These are phyloP conservation scores for Alternaria sp. DNA, from an alignment of 2,329 filamentous ascomycete genomes.

Conservation along the genomic window DNA sequence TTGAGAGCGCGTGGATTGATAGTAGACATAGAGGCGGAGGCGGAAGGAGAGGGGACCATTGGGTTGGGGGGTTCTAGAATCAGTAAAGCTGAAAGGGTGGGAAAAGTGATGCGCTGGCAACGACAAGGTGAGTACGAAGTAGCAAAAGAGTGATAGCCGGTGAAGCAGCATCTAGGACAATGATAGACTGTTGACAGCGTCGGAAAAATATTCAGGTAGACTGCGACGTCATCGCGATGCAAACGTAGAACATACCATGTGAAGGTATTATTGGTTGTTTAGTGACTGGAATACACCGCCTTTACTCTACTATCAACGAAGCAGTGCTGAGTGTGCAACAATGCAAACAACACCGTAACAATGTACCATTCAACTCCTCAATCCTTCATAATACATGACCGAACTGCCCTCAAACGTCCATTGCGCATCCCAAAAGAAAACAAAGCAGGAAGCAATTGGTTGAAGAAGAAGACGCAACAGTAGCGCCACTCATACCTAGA, in stretches of 20 bases:
- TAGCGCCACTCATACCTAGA: not conserved
- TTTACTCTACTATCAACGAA: not conserved
- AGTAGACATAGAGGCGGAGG: not conserved
- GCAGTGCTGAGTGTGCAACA: not conserved
- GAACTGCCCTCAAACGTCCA: not conserved
- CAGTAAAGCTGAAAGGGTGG: not conserved
- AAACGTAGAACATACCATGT: not conserved
- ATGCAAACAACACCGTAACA: not conserved
- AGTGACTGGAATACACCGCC: not conserved
- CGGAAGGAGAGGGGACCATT: not conserved
- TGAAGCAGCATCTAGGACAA: not conserved
- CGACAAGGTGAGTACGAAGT: not conserved
- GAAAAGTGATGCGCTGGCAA: not conserved
- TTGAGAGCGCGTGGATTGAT: not conserved
- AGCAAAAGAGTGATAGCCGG: not conserved
- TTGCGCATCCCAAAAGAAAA: not conserved
- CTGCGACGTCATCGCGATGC: not conserved
- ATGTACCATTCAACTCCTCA: not conserved
- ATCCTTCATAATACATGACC: not conserved
- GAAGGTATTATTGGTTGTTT: not conserved
- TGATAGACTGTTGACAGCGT: not conserved
- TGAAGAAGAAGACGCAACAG: not conserved
- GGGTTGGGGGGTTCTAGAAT: not conserved
- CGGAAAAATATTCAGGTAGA: not conserved
- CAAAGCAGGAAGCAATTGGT: not conserved